Conservation (phyloP, 768 basidiomycete genomes). For the Clitopilus passeckerianus region DNA sequence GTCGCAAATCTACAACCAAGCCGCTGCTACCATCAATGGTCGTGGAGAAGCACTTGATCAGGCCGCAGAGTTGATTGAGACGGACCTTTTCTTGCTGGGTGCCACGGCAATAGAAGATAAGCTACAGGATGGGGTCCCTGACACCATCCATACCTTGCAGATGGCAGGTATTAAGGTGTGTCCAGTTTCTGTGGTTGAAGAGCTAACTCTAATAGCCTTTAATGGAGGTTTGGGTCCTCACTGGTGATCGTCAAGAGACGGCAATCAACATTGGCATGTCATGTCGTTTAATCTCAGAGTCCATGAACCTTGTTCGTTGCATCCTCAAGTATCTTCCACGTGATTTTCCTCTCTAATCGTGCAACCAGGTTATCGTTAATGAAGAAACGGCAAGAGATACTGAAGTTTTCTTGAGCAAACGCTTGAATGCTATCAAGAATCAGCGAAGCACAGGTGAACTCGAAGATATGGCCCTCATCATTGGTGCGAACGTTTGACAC, state of each 20-base stretch:
- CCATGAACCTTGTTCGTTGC: slow-evolving; percentile 88
- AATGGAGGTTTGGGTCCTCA: slow-evolving; percentile 88
- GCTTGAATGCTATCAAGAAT: slow-evolving; percentile 88
- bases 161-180: slow-evolving; percentile 94
- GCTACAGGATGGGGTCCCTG: slow-evolving; percentile 96
- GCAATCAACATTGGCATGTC: slow-evolving; percentile 99
- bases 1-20: slow-evolving; percentile 83
- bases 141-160: slow-evolving; percentile 95
- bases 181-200: neutral
- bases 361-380: slow-evolving; percentile 82
- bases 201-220: slow-evolving; percentile 2
- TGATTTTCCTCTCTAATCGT: neutral
- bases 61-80: slow-evolving; percentile 94
- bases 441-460: slow-evolving; percentile 88
- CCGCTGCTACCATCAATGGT: slow-evolving; percentile 92
- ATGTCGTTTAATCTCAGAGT: slow-evolving; percentile 94
- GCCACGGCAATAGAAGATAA: slow-evolving; percentile 99
- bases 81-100: slow-evolving; percentile 87
- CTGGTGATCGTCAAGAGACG: slow-evolving; percentile 97
- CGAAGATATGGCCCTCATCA: slow-evolving; percentile 92
- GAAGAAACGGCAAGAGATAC: slow-evolving; percentile 82
- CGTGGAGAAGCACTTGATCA: slow-evolving; percentile 92
- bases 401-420: slow-evolving; percentile 80
- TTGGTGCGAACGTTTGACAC: slow-evolving; percentile 46
- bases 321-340: neutral